Percentiles rank a stretch among this genome's conserved stretches.
phyloP scores from a whole-genome alignment of 805 yeast species.

The Kuraishia ogatae region DNA sequence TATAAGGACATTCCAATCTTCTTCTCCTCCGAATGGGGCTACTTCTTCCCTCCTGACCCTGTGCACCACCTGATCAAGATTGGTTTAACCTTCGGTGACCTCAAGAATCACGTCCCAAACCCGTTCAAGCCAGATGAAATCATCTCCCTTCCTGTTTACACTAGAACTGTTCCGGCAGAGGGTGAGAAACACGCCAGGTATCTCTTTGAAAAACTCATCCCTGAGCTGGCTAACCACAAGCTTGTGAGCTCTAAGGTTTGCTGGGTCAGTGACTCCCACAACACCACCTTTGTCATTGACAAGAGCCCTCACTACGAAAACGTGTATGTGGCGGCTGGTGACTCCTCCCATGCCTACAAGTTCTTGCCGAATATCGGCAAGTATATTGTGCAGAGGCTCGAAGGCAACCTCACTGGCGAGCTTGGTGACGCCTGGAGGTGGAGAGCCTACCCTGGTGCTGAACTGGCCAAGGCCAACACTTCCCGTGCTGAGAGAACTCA shows the following conservation, averaged over 20 bases:
- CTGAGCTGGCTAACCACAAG: conserved; percentile 29
- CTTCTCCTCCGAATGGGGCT: conserved; percentile 36
- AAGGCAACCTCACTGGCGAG: conserved; percentile 17
- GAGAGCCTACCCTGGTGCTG: conserved; percentile 7
- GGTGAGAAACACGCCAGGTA: conserved; percentile 21
- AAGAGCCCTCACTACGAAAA: conserved; percentile 22
- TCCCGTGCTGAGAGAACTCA: background rate
- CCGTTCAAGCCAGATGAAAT: conserved; percentile 11
- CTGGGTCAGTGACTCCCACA: conserved; percentile 32
- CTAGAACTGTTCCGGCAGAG: conserved; percentile 27
- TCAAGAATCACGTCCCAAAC: conserved; percentile 12
- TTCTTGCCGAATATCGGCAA: conserved; percentile 37
- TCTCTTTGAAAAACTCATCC: conserved; percentile 25
- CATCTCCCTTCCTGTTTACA: conserved; percentile 28
- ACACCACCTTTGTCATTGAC: conserved; percentile 32
- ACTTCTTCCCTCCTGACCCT: conserved; percentile 41
- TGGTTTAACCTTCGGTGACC: conserved; percentile 28
- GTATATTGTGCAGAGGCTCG: conserved; percentile 26
- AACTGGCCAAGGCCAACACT: background rate
- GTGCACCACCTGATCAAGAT: conserved; percentile 27
- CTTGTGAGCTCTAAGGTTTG: conserved; percentile 26
- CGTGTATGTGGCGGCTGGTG: conserved; percentile 36
- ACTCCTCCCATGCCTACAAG: conserved; percentile 40
- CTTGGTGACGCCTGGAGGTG: conserved; percentile 22
- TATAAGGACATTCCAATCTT: conserved; percentile 32